A percentile compares a stretch with the other conserved stretches of the same genome.
These are phyloP conservation scores for Remersonia thermophila DNA, from an alignment of 2,329 filamentous ascomycete genomes.

Conservation along the genomic window DNA sequence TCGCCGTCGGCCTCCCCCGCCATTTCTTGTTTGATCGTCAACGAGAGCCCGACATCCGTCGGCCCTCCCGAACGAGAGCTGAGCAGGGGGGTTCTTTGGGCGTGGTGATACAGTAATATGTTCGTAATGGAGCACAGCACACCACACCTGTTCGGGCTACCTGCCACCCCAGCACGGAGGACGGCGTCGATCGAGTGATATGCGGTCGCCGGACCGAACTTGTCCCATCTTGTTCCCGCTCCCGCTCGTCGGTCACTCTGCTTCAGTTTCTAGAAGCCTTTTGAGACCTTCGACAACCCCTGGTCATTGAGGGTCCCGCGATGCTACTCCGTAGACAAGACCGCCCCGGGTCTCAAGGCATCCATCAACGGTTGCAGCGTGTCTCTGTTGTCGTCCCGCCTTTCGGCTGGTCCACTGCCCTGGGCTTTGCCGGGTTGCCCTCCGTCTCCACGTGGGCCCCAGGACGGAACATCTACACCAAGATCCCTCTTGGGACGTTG, in stretches of 20 bases:
- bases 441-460: slow-evolving; percentile 6
- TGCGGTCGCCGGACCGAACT: slow-evolving; percentile 14
- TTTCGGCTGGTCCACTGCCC: slow-evolving; percentile 14
- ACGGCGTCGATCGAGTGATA: neutral
- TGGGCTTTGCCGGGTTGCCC: slow-evolving; percentile 7
- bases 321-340: slow-evolving; percentile 2
- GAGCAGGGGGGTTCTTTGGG: too few relatives aligned
- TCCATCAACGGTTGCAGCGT: neutral
- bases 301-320: slow-evolving; percentile 7
- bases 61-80: too few relatives aligned
- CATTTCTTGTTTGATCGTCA: neutral
- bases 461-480: neutral
- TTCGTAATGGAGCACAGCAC: too few relatives aligned
- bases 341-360: slow-evolving; percentile 1
- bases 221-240: slow-evolving; percentile 15
- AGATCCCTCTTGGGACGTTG: too few relatives aligned
- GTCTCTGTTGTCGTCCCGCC: slow-evolving; percentile 4
- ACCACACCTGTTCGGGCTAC: too few relatives aligned
- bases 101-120: too few relatives aligned
- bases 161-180: too few relatives aligned
- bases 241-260: neutral
- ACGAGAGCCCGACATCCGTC: neutral
- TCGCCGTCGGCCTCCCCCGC: neutral
- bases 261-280: slow-evolving; percentile 4
- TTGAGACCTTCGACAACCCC: slow-evolving; percentile 2